phyloP scores from a whole-genome alignment of 1,284 basidiomycete species.

The Moesziomyces parantarcticus region DNA sequence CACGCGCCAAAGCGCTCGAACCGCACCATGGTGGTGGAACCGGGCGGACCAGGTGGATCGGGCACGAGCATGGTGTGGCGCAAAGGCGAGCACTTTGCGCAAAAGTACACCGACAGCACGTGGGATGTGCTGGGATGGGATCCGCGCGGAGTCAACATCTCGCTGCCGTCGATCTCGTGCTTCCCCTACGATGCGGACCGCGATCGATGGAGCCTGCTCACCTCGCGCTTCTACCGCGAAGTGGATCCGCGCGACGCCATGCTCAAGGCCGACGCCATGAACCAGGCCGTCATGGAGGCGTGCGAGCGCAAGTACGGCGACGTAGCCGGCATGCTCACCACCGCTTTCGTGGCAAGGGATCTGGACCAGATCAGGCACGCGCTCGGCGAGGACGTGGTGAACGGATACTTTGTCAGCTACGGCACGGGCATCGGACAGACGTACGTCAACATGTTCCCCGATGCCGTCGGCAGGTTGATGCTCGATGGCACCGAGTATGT shows the following conservation, averaged over 20 bases:
- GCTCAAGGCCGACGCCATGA: conserved; percentile 19
- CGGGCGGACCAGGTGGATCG: conserved; percentile 45
- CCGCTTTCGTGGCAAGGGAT: conserved; percentile 41
- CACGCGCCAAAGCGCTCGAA: conserved; percentile 7
- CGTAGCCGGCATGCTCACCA: conserved; percentile 28
- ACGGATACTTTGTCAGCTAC: conserved; percentile 43
- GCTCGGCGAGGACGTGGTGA: conserved; percentile 18
- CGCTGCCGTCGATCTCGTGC: conserved; percentile 33
- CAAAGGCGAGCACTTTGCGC: conserved; percentile 5
- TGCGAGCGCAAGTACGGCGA: conserved; percentile 33
- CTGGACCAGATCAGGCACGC: conserved; percentile 42
- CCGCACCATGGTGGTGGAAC: conserved; percentile 38
- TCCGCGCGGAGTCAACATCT: conserved; percentile 39
- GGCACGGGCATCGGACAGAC: conserved; percentile 46
- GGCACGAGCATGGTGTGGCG: conserved; percentile 31
- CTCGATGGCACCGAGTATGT: conserved; percentile 44
- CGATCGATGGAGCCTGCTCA: conserved; percentile 32
- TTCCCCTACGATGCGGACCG: conserved; percentile 44
- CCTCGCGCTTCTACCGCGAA: conserved; percentile 10
- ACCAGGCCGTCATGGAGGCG: conserved; percentile 24
- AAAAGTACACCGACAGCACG: conserved; percentile 21
- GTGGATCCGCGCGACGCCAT: conserved; percentile 5
- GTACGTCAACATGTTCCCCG: conserved; percentile 46
- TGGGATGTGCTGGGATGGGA: conserved; percentile 47
- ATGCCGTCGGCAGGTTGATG: conserved; percentile 26